A percentile compares a stretch with the other conserved stretches of the same genome.
Conservation (phyloP, 2,329 filamentous ascomycete genomes). For the Erysiphe pisi region DNA sequence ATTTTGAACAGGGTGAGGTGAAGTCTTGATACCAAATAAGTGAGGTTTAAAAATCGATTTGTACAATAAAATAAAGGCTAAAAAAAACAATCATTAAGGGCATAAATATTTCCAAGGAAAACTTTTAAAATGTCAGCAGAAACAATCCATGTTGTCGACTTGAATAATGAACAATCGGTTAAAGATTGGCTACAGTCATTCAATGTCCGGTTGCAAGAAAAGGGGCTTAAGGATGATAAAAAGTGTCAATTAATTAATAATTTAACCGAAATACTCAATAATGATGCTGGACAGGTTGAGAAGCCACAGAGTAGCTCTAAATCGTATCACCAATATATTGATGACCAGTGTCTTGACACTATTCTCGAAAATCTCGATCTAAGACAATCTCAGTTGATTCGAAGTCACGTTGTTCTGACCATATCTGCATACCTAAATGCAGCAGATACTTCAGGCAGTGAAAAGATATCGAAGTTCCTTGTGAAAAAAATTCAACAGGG, state of each 20-base stretch:
- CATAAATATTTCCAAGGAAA: too few species aligned
- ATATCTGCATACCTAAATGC: conserved; percentile 75
- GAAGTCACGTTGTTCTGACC: conserved; percentile 71
- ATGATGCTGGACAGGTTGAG: conserved; percentile 37
- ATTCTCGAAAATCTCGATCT: conserved; percentile 80
- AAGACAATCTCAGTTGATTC: conserved; percentile 60
- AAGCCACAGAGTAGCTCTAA: not conserved
- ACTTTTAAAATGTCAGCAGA: too few species aligned
- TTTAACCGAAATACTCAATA: conserved; percentile 50
- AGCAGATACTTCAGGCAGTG: conserved; percentile 58
- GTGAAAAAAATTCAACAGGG: conserved; percentile 58
- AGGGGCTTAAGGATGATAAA: conserved; percentile 69
- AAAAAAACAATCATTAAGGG: too few species aligned
- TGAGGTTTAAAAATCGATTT: too few species aligned
- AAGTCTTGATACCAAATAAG: too few species aligned
- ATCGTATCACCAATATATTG: not conserved
- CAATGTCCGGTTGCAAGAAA: conserved; percentile 44
- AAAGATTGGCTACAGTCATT: too few species aligned
- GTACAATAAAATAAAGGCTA: too few species aligned
- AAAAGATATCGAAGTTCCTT: conserved; percentile 64
- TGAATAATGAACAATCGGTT: too few species aligned
- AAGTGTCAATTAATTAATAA: conserved; percentile 50
- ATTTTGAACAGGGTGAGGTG: too few species aligned
- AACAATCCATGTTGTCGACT: too few species aligned
- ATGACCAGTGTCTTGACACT: conserved; percentile 53